These are phyloP conservation scores for Hemisphaericaspora nanyangensis DNA, from an alignment of 805 yeast genomes.

Conservation along the genomic window DNA sequence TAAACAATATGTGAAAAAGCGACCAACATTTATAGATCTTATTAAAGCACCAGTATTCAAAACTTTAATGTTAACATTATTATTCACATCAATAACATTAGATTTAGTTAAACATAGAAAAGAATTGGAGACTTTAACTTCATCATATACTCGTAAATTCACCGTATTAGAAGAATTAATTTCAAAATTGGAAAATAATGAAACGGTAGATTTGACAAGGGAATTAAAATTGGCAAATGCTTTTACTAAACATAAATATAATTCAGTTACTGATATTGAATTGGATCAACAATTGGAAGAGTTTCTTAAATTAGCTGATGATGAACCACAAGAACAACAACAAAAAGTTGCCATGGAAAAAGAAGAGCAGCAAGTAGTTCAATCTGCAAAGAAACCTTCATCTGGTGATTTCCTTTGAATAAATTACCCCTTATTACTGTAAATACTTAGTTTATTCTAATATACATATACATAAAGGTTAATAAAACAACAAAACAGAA, in stretches of 20 bases:
- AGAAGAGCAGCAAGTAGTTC: conserved; percentile 4
- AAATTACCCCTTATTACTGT: no score
- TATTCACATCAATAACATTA: conserved; percentile 44
- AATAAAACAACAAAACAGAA: neutral
- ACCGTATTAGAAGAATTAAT: conserved; percentile 28
- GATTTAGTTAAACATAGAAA: conserved; percentile 45
- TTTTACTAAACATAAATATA: conserved; percentile 35
- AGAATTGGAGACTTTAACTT: conserved; percentile 38
- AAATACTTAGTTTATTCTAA: neutral
- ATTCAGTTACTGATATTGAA: conserved; percentile 31
- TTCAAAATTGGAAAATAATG: conserved; percentile 26
- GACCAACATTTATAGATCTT: conserved; percentile 19
- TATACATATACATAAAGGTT: neutral
- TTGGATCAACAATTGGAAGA: conserved; percentile 36
- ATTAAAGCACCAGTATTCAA: conserved; percentile 33
- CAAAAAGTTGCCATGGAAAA: neutral
- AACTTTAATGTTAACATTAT: conserved; percentile 32
- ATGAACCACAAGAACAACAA: conserved; percentile 7
- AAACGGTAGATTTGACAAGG: conserved; percentile 39
- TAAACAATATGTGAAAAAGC: conserved; percentile 13
- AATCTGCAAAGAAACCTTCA: neutral
- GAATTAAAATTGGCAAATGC: conserved; percentile 41
- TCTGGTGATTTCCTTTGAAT: no score
- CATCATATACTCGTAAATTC: conserved; percentile 36
- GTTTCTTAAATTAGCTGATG: conserved; percentile 30